Evolutionary conservation across 164 flowering plant species (phyloP).

Genomic region (Nelumbo lutea): DNA sequence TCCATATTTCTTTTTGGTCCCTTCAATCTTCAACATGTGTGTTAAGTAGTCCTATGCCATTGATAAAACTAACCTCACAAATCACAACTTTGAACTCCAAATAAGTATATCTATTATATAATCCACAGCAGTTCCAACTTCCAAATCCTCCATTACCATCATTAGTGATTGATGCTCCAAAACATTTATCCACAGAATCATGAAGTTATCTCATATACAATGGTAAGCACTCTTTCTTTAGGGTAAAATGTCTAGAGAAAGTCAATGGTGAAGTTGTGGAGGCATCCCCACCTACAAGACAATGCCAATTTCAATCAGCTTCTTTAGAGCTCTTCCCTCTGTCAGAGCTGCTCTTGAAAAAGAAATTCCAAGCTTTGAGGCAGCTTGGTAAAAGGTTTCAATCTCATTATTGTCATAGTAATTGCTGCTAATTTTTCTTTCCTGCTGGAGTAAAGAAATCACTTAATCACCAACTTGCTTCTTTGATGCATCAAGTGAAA

Average conservation of each 20-base stretch:
- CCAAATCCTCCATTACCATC: slow-evolving; percentile 28
- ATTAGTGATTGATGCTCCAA: slow-evolving; percentile 14
- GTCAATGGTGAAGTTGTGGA: slow-evolving; percentile 21
- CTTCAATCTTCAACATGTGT: background rate
- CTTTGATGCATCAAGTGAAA: slow-evolving; percentile 71
- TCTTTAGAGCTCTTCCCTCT: slow-evolving; percentile 91
- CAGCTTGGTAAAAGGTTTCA: slow-evolving; percentile 88
- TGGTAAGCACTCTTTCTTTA: slow-evolving; percentile 14
- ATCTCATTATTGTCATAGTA: slow-evolving; percentile 65
- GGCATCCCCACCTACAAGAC: slow-evolving; percentile 66
- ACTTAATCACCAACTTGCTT: slow-evolving; percentile 94
- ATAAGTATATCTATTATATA: background rate
- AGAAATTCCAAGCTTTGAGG: slow-evolving; percentile 75
- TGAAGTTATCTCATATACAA: slow-evolving; percentile 3
- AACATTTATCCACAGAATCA: slow-evolving; percentile 11
- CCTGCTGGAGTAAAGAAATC: slow-evolving; percentile 84
- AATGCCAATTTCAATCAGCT: slow-evolving; percentile 45
- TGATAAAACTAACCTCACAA: background rate
- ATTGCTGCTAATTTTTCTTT: slow-evolving; percentile 49
- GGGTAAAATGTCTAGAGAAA: slow-evolving; percentile 14
- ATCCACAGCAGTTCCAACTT: background rate
- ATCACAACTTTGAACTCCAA: background rate
- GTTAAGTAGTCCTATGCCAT: background rate
- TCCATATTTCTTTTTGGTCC: background rate
- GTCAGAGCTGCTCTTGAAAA: slow-evolving; percentile 90